Evolutionary conservation across 2,329 filamentous ascomycete species (phyloP).

Genomic region (Pseudocercospora macadamiae): DNA sequence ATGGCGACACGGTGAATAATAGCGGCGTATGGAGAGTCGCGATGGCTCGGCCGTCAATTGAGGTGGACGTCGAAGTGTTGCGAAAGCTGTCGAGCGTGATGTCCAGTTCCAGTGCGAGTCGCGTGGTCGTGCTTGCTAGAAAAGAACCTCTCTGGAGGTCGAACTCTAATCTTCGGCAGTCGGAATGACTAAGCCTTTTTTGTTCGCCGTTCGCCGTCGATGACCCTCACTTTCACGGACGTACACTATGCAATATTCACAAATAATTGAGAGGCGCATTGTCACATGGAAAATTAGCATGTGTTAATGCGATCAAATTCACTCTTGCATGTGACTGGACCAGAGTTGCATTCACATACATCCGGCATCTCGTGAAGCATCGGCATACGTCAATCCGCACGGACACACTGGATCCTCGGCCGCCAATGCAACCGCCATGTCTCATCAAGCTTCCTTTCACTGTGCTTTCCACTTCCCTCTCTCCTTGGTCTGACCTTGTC

Average conservation of each 20-base stretch:
- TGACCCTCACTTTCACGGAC: not conserved
- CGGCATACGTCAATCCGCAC: not conserved
- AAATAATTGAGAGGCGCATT: too few relatives aligned
- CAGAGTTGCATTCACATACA: not conserved
- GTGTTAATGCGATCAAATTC: too few relatives aligned
- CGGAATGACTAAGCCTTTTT: not conserved
- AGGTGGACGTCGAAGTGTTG: too few relatives aligned
- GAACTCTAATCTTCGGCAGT: not conserved
- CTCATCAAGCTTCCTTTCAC: not conserved
- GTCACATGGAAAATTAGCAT: too few relatives aligned
- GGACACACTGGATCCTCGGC: not conserved
- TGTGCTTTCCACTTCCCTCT: not conserved
- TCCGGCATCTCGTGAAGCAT: not conserved
- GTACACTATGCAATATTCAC: not conserved
- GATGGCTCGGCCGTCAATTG: too few relatives aligned
- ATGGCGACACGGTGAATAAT: not conserved
- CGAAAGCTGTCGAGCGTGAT: too few relatives aligned
- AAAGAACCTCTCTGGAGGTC: not conserved
- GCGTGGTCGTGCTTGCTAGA: not conserved
- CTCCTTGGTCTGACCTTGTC: not conserved
- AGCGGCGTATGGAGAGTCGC: not conserved
- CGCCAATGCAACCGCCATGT: conserved; percentile 1
- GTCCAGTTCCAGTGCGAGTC: not conserved
- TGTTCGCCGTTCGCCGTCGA: not conserved
- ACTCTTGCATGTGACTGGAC: too few relatives aligned